Evolutionary conservation across 2,329 filamentous ascomycete genomes (phyloP).

Genomic region (Colletotrichum orbiculare): DNA sequence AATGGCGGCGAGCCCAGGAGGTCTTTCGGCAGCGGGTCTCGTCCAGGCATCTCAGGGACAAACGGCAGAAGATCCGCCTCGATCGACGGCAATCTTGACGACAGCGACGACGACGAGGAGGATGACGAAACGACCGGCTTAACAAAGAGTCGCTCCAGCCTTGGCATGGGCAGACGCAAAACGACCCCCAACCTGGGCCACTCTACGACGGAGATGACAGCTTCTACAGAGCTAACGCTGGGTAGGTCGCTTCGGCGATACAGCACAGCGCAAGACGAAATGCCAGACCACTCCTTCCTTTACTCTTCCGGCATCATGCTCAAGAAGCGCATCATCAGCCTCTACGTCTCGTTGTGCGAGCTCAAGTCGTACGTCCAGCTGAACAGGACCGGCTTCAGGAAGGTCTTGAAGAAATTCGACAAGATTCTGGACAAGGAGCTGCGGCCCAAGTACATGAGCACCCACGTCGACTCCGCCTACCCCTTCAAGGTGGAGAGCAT

Average conservation of each 20-base stretch:
- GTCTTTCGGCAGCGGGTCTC: conserved; percentile 38
- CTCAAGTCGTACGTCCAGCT: conserved; percentile 96
- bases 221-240: conserved; percentile 68
- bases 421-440: conserved; percentile 90
- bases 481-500: conserved; percentile 83
- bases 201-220: conserved; percentile 67
- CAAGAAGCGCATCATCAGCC: conserved; percentile 88
- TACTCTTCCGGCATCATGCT: conserved; percentile 81
- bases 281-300: conserved; percentile 77
- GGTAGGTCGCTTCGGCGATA: conserved; percentile 66
- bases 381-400: conserved; percentile 95
- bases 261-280: conserved; percentile 80
- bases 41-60: conserved; percentile 47
- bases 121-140: conserved; percentile 69
- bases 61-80: conserved; percentile 53
- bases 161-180: conserved; percentile 49
- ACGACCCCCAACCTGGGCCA: conserved; percentile 50
- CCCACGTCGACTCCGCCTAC: conserved; percentile 80
- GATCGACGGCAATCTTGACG: conserved; percentile 68
- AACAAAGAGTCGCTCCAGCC: conserved; percentile 56
- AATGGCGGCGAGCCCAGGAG: conserved; percentile 24
- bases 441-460: conserved; percentile 79
- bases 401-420: conserved; percentile 98
- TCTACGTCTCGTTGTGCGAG: conserved; percentile 94
- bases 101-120: conserved; percentile 74